These are phyloP conservation scores for Colletotrichum cuscutae DNA, from an alignment of 2,329 filamentous ascomycete genomes.

Conservation along the genomic window DNA sequence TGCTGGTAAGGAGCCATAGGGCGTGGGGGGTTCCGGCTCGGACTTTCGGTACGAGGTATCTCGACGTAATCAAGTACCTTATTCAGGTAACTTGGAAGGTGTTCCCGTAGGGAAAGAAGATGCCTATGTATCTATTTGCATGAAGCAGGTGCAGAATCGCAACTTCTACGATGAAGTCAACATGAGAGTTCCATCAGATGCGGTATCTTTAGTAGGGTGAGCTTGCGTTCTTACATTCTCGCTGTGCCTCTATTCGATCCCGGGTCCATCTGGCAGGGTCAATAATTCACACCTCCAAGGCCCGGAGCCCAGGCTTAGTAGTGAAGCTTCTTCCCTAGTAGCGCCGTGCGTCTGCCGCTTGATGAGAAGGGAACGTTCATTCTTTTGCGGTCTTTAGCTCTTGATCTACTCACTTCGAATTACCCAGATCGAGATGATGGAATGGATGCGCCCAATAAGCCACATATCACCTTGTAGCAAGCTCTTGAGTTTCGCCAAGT, in stretches of 20 bases:
- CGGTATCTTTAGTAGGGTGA: too few species aligned
- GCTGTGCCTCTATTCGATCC: too few species aligned
- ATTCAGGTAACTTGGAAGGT: too few species aligned
- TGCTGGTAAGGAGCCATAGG: not conserved
- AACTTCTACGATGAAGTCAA: too few species aligned
- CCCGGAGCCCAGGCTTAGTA: not conserved
- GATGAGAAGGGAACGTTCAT: conserved; percentile 12
- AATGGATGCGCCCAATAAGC: not conserved
- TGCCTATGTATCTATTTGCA: too few species aligned
- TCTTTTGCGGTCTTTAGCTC: not conserved
- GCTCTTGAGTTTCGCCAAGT: not conserved
- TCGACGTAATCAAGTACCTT: not conserved
- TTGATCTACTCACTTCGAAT: not conserved
- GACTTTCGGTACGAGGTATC: not conserved
- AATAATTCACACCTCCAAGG: too few species aligned
- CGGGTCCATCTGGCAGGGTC: too few species aligned
- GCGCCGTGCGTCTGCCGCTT: conserved; percentile 22
- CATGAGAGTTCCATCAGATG: too few species aligned
- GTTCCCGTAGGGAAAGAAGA: too few species aligned
- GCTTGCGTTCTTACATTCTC: too few species aligned
- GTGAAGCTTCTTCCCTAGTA: not conserved
- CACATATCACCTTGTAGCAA: not conserved
- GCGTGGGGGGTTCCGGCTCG: not conserved
- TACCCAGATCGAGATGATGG: too few species aligned
- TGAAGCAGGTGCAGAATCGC: too few species aligned